These are phyloP conservation scores for Globisporangium takayamanum DNA, from an alignment of 352 stramenopile genomes.

Conservation along the genomic window DNA sequence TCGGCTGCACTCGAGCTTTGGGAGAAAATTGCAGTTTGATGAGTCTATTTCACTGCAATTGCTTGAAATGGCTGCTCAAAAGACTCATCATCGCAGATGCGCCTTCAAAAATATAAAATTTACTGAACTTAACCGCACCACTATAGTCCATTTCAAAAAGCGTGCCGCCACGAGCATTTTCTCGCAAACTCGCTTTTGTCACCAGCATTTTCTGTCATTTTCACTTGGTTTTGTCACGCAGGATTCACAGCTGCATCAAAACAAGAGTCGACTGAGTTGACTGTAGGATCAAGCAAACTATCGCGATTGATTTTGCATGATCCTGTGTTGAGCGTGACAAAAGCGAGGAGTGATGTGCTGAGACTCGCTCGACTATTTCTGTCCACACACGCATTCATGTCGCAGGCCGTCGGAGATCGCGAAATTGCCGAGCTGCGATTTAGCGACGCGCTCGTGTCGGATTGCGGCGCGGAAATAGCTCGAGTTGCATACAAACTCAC, in stretches of 20 bases:
- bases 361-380: background rate
- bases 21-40: too few species aligned
- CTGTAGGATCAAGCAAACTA: background rate
- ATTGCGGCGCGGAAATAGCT: background rate
- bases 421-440: background rate
- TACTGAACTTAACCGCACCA: too few species aligned
- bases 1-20: background rate
- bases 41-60: too few species aligned
- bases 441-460: background rate
- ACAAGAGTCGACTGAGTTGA: background rate
- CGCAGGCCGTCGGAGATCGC: background rate
- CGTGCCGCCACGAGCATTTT: conserved; percentile 1
- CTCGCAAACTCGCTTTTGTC: background rate
- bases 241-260: background rate
- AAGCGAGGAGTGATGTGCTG: background rate
- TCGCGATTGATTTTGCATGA: background rate
- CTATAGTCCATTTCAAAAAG: background rate
- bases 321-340: background rate
- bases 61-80: too few species aligned
- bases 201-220: background rate
- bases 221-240: background rate
- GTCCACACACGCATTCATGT: background rate
- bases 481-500: background rate
- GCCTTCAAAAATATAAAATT: too few species aligned
- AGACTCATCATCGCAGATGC: too few species aligned